Evolutionary conservation across 331 rosid species (phyloP), one percentile per base, ranked within the genome.

Genomic region (Acacia concinna): DNA sequence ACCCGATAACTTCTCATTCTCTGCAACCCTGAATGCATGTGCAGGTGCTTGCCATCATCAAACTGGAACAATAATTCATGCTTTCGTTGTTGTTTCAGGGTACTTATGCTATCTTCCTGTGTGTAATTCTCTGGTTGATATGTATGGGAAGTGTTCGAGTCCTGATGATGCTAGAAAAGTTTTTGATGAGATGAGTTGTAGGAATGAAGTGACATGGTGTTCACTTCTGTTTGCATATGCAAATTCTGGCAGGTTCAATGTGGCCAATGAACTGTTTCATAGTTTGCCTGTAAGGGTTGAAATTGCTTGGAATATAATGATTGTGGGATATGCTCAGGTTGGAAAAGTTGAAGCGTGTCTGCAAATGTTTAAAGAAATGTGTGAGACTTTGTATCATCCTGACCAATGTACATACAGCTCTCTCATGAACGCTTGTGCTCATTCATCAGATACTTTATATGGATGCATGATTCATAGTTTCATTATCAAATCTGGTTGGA

Each of bases 391-490:
- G 66, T 78, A 78, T 81, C 81, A 34, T 70, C 93, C 91, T 6
- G 93, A 93, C 68, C 87, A 91, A 76, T 93, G 95, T 93, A 90
- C 98, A 67, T 74, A 88, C 6, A 91, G 97, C 82, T 82, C 93
- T 80, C 83, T 90, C 65, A 71, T 91, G 86, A 86, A 73, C 77
- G 93, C 91, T 35, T 93, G 92, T 46, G 54, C 93, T 1, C 84
- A 87, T 57, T 86, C 90, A 34, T 81, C 78, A 44, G 84, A 82
- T 27, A 43, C 76, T 67, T 74, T 68, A 18, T 82, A 75, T 25
- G 98, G 97, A 79, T 82, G 84, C 75, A 79, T 87, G 90, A 37
- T 90, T 67, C 98, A 91, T 85, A 82, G 82, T 70, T 83, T 85
- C 79, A 84, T 90, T 73, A 81, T 91, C 44, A 91, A 83, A 65